Base-by-base conservation (phyloP, 495 filamentous ascomycete genomes). In the Immersiella caudata region DNA sequence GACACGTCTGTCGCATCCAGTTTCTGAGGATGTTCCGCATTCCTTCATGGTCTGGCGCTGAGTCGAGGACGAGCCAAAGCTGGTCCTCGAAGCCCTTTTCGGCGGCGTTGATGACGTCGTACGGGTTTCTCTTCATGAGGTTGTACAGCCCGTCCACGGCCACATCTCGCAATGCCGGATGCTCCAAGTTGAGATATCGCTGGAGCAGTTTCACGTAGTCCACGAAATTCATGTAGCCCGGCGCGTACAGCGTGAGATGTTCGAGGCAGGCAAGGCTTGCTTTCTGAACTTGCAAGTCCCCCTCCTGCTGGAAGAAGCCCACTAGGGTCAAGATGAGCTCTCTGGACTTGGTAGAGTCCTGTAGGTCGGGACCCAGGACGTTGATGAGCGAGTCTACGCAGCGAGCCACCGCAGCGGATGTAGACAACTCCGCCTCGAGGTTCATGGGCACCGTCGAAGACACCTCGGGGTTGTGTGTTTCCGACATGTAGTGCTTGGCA, bases 361-460 rank as follows among this genome's bases (percentile, higher is more conserved):
- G 95, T 7, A 99, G 81, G 73, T 98, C 96, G 0, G 95, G 95
- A 0, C 95, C 95, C 8, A 99, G 85, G 18, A 98, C 95, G 71
- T 97, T 97, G 79, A 99, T 92, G 7, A 97, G 81, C 29, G 94
- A 93, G 75, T 99, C 94, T n/a, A 97, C 88, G 68, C 93, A 93
- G 65, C 92, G 87, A 62, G 91, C 91, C 60, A 98, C 89, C 0
- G 94, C 90, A 12, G 91, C 89, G 2, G 90, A 85, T 0, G 93
- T 92, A 22, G 93, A 87, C 60, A 91, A 82, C 64, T 92, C 91
- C 67, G 96, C 81, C 75, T 97, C 94, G 50, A 94, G 81, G 75
- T 97, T 98, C 64, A 95, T 97, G 9, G 91, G 91, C 21, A 91
- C 88, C 51, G 90, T 79, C 6, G 90, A 88, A 24, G 86, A 80